Evolutionary conservation across 805 yeast species (phyloP).

Genomic region (Candida alai): DNA sequence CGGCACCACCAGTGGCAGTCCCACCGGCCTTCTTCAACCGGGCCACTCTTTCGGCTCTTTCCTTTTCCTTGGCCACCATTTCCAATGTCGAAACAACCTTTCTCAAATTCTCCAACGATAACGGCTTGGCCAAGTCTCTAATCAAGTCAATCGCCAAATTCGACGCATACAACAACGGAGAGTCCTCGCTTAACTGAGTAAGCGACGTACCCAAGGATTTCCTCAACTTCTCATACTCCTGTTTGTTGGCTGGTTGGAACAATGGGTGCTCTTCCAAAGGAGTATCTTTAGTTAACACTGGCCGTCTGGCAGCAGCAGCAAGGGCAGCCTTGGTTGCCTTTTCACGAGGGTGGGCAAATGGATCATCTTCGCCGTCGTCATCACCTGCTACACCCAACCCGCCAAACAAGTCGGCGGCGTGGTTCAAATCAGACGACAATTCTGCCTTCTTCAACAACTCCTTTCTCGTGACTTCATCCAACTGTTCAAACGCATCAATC

Average conservation of each 20-base stretch:
- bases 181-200: constrained; percentile 45
- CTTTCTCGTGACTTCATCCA: constrained; percentile 70
- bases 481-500: constrained; percentile 54
- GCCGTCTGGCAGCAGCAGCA: constrained; percentile 26
- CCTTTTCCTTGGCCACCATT: constrained; percentile 79
- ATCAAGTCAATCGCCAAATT: constrained; percentile 78
- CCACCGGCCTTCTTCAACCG: constrained; percentile 80
- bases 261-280: constrained; percentile 76
- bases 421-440: constrained; percentile 78
- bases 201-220: constrained; percentile 21
- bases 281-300: constrained; percentile 49
- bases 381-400: constrained; percentile 53
- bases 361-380: constrained; percentile 23
- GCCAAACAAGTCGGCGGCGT: constrained; percentile 90
- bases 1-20: constrained; percentile 88
- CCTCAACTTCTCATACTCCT: constrained; percentile 57
- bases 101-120: constrained; percentile 75
- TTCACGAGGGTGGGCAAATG: constrained; percentile 52
- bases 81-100: constrained; percentile 83
- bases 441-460: constrained; percentile 79
- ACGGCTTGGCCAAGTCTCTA: constrained; percentile 79
- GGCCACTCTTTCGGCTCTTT: constrained; percentile 83
- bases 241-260: constrained; percentile 76
- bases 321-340: constrained; percentile 42
- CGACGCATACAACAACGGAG: constrained; percentile 66